Evolutionary conservation across 805 yeast species (phyloP).

Genomic region (Pichia cabralensis): DNA sequence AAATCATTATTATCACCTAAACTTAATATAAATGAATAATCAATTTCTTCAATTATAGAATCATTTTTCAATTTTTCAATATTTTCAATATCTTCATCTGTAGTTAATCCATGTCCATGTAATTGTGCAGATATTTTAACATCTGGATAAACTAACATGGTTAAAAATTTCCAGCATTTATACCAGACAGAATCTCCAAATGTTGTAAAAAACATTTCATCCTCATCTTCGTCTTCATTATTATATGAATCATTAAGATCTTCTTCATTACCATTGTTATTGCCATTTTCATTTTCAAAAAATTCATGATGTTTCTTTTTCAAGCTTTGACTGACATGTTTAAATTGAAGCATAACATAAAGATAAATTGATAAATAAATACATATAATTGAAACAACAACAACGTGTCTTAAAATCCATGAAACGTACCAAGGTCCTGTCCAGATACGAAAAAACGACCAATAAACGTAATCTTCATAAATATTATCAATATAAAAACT

Average conservation of each 20-base stretch:
- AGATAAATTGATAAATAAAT: conserved; percentile 65
- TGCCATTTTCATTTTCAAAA: neutral
- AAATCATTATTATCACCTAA: neutral
- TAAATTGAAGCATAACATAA: conserved; percentile 58
- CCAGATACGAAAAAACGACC: conserved; percentile 70
- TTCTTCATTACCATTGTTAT: neutral
- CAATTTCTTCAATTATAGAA: neutral
- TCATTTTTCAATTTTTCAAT: conserved; percentile 15
- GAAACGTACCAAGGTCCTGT: conserved; percentile 67
- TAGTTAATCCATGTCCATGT: conserved; percentile 20
- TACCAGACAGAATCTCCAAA: conserved; percentile 25
- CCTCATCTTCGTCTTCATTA: neutral
- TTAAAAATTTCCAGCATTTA: conserved; percentile 18
- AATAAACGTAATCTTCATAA: conserved; percentile 53
- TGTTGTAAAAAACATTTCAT: conserved; percentile 3
- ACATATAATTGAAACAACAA: conserved; percentile 49
- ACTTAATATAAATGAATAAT: neutral
- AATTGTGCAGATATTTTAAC: conserved; percentile 22
- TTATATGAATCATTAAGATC: conserved; percentile 1
- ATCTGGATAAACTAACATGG: conserved; percentile 25
- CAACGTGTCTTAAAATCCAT: conserved; percentile 73
- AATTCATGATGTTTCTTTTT: neutral
- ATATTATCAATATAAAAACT: conserved; percentile 34
- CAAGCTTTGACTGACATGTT: conserved; percentile 26
- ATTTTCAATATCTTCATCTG: conserved; percentile 21